Evolutionary conservation across 208 protist genomes (phyloP), one percentile per base, ranked within the genome.

Genomic region (Leishmania arabica): DNA sequence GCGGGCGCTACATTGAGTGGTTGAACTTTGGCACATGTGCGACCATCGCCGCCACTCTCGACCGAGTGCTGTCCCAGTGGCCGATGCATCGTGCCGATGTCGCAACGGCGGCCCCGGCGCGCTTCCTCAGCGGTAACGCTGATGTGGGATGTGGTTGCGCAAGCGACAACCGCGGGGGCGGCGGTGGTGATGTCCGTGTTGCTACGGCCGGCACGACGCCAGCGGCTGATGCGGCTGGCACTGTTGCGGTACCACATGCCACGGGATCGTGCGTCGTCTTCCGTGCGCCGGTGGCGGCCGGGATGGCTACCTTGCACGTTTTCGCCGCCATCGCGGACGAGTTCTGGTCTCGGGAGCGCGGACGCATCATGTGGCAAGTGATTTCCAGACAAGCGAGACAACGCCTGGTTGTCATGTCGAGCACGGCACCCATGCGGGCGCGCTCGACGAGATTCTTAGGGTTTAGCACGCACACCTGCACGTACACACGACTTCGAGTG

Each of bases 1-100:
- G 54, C n/a, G 24, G 53, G 4, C 19, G 56, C 74, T 77, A 77
- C 56, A 15, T 65, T 27, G 74, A 77, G 56, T 24, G 74, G 40
- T 4, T 31, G 13, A 34, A 31, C 74, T 51, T 62, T 31, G 56
- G 40, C 56, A 42, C 21, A 3, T 60, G 68, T 19, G 15, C 31
- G 13, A 3, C 13, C 24, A 21, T 77, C 34, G n/a, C 56, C 34
- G 40, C 19, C 27, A 34, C 40, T 7, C 53, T 77, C 24, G 49
- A 65, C n/a, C 74, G 74, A 51, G 74, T 77, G 34, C 21, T 77
- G 27, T 51, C n/a, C 19, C 7, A 53, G 53, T 77, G 74, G 74
- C 74, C 74, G 19, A n/a, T 49, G 51, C 72, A 40, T 21, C 24
- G 31, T 34, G 9, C 45, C 27, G 47, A 21, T 7, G 66, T 15